Conservation (phyloP, 371 early-diverging fungal genomes). For the Mucor lusitanicus region DNA sequence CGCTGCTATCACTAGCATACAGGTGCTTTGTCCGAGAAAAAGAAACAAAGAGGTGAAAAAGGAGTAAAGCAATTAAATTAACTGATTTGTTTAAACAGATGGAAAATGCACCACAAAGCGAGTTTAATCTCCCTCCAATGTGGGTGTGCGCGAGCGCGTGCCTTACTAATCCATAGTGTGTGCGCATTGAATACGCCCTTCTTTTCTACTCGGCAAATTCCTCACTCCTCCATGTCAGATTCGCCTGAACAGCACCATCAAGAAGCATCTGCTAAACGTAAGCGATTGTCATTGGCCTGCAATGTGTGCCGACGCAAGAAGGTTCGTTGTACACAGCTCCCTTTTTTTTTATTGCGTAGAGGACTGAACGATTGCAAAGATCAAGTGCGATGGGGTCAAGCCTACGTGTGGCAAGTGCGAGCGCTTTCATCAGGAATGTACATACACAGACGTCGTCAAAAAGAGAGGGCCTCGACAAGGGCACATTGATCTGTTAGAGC, state of each 20-base stretch:
- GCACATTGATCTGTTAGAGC: slow-evolving; percentile 64
- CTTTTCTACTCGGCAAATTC: not conserved
- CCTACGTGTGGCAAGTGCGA: slow-evolving; percentile 74
- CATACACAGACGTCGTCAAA: slow-evolving; percentile 60
- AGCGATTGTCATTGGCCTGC: slow-evolving; percentile 70
- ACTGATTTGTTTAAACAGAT: not conserved
- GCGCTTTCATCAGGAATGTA: slow-evolving; percentile 56
- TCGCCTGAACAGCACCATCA: not conserved
- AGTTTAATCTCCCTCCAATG: not conserved
- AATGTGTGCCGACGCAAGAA: slow-evolving; percentile 71
- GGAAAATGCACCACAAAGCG: not conserved
- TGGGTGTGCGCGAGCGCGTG: not conserved
- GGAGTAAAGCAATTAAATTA: slow-evolving; percentile 2
- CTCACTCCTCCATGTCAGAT: not conserved
- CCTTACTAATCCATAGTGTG: not conserved
- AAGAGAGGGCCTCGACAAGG: slow-evolving; percentile 75
- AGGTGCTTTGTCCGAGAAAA: not conserved
- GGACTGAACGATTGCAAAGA: too few relatives aligned
- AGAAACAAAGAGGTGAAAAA: not conserved
- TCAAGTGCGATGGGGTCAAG: slow-evolving; percentile 70
- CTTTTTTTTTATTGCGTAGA: too few relatives aligned
- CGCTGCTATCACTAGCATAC: not conserved
- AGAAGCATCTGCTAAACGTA: slow-evolving; percentile 11
- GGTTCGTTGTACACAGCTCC: slow-evolving; percentile 31
- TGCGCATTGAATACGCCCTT: not conserved